Evolutionary conservation across 176 grass and related monocot species (phyloP), one percentile per base, ranked within the genome.

Genomic region (Triticum monococcum): DNA sequence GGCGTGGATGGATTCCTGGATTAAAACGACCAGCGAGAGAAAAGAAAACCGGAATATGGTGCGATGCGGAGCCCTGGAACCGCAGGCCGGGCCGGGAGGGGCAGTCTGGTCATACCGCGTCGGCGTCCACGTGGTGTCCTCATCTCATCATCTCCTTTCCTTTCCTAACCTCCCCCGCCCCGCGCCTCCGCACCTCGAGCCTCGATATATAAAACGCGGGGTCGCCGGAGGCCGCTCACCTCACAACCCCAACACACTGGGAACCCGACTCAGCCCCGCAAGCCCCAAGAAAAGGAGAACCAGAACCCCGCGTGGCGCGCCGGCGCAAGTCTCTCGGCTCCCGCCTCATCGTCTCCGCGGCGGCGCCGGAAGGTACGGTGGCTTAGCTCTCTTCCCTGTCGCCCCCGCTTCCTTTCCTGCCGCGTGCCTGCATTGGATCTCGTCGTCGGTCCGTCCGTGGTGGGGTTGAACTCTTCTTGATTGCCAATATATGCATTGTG

Each of bases 341-440:
- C 25, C 74, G 8, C 40, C 30, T 12, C 14, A 5, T 65, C 75
- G 54, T 48, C 7, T 26, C 8, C 16, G 40, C 72, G 41, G 40
- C 25, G 23, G 4, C 8, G 41, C 38, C 87, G 57, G 17, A 67
- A 85, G 88, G 88, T 89, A 75, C 4, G 72, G 75, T 30, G 56
- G 43, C 72, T 59, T 59, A 59, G 6, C 16, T 28, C 24, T 30
- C 24, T 66, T 23, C 62, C 10, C 61, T 2, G 1, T 62, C 17
- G 5, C 17, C 22, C 59, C 52, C 62, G 2, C 12, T 52, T 52
- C 18, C 40, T 40, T 16, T 40, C 23, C 14, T 65, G 3, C 17
- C 13, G 12, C 13, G 22, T 1, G 9, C 32, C 23, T 43, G 4
- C 61, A 46, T 30, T 80, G 61, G 37, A 7, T 66, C 16, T 0